A percentile compares a stretch with the other conserved stretches of the same genome.
Evolutionary conservation across 2,329 filamentous ascomycete species (phyloP).

Genomic region (Fusarium nisikadoi): DNA sequence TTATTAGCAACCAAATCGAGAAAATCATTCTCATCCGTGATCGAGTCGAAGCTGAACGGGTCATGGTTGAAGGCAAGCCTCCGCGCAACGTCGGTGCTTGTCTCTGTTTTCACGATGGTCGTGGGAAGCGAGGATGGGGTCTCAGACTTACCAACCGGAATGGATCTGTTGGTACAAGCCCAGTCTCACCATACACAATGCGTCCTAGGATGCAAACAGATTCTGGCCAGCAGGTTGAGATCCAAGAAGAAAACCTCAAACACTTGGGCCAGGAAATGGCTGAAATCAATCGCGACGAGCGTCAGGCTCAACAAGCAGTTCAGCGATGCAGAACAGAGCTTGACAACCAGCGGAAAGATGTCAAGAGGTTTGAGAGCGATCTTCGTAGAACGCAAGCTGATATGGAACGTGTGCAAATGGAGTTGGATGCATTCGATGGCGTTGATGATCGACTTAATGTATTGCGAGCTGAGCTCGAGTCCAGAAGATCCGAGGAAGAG

Average conservation of each 20-base stretch:
- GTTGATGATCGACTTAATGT: slow-evolving; percentile 73
- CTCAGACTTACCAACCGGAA: slow-evolving; percentile 63
- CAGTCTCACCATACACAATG: slow-evolving; percentile 59
- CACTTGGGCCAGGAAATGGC: slow-evolving; percentile 66
- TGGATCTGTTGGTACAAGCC: slow-evolving; percentile 55
- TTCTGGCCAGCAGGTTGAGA: slow-evolving; percentile 70
- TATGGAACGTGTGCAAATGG: slow-evolving; percentile 62
- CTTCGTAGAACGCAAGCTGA: slow-evolving; percentile 70
- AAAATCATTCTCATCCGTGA: slow-evolving; percentile 82
- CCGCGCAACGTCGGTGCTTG: slow-evolving; percentile 79
- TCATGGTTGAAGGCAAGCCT: slow-evolving; percentile 72
- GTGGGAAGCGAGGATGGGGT: slow-evolving; percentile 64
- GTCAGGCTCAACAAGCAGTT: slow-evolving; percentile 58
- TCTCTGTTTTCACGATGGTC: slow-evolving; percentile 73
- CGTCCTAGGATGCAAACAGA: slow-evolving; percentile 84
- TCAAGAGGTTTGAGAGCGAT: slow-evolving; percentile 59
- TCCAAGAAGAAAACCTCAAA: slow-evolving; percentile 61
- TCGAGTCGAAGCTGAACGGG: slow-evolving; percentile 71
- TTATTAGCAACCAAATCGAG: slow-evolving; percentile 86
- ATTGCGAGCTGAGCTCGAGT: slow-evolving; percentile 67
- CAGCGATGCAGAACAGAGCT: slow-evolving; percentile 60
- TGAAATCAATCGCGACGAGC: slow-evolving; percentile 61
- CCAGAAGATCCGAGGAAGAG: slow-evolving; percentile 60
- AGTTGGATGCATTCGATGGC: slow-evolving; percentile 74
- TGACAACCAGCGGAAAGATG: slow-evolving; percentile 54